Evolutionary conservation across 1,284 basidiomycete species (phyloP).

Genomic region (Austroboletus novae-zelandiae): DNA sequence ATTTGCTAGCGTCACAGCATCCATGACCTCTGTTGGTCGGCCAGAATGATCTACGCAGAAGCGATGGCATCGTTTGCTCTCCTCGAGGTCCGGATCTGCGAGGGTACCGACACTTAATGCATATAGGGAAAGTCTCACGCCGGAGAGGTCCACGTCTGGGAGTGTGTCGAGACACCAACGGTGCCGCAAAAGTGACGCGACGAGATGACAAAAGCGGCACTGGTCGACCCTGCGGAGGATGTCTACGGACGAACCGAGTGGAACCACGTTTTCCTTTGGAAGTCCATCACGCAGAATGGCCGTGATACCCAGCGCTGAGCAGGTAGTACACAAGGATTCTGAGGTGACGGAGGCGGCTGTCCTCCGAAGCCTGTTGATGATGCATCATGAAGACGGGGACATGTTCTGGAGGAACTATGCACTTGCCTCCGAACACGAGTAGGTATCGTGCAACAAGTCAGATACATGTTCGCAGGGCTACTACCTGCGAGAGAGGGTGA

Average conservation of each 20-base stretch:
- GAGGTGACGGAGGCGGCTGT: background rate
- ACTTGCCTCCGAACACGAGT: background rate
- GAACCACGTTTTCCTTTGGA: background rate
- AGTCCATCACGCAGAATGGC: background rate
- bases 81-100: background rate
- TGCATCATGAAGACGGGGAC: background rate
- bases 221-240: background rate
- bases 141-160: background rate
- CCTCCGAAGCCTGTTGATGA: background rate
- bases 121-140: background rate
- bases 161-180: background rate
- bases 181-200: background rate
- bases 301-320: background rate
- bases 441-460: too few species aligned
- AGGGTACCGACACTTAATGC: background rate
- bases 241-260: background rate
- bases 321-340: background rate
- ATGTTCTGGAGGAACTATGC: background rate
- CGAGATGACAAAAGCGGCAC: background rate
- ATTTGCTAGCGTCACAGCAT: background rate
- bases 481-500: too few species aligned
- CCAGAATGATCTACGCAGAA: background rate
- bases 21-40: background rate
- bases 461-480: too few species aligned
- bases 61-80: background rate